Percentiles rank a stretch among this genome's conserved stretches.
phyloP scores from a whole-genome alignment of 352 stramenopile genomes.

The Lagenidium giganteum region DNA sequence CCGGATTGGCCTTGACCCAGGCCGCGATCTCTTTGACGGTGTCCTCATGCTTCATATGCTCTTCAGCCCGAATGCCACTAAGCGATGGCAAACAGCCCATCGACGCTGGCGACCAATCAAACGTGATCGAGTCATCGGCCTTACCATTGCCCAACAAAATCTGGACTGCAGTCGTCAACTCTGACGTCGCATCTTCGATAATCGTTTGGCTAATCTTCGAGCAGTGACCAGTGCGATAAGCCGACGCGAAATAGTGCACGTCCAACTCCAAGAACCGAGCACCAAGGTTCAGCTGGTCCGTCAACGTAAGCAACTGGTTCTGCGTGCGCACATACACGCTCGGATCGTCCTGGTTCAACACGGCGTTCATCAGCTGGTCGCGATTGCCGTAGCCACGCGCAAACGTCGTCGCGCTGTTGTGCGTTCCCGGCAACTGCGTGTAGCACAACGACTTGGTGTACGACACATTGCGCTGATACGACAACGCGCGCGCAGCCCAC shows the following conservation, averaged over 20 bases:
- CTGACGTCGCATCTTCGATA: slow-evolving; percentile 38
- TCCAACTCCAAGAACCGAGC: slow-evolving; percentile 78
- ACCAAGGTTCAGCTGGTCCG: slow-evolving; percentile 75
- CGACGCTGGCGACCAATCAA: slow-evolving; percentile 53
- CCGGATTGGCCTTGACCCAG: slow-evolving; percentile 50
- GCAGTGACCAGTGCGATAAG: slow-evolving; percentile 75
- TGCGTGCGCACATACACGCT: slow-evolving; percentile 61
- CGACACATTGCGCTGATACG: slow-evolving; percentile 65
- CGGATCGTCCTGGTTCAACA: slow-evolving; percentile 43
- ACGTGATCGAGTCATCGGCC: slow-evolving; percentile 10
- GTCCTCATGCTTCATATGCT: slow-evolving; percentile 42
- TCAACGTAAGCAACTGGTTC: slow-evolving; percentile 70
- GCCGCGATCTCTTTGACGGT: slow-evolving; percentile 48
- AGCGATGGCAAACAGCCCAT: slow-evolving; percentile 78
- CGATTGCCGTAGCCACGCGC: slow-evolving; percentile 66
- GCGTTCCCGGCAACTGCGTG: slow-evolving; percentile 54
- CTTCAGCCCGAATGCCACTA: slow-evolving; percentile 68
- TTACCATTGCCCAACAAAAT: slow-evolving; percentile 29
- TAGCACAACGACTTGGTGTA: slow-evolving; percentile 72
- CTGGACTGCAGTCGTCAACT: slow-evolving; percentile 26
- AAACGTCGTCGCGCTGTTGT: slow-evolving; percentile 76
- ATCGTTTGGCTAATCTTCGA: slow-evolving; percentile 51
- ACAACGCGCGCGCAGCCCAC: slow-evolving; percentile 52
- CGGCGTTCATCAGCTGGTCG: slow-evolving; percentile 66
- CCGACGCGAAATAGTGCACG: slow-evolving; percentile 68